A percentile compares a stretch with the other conserved stretches of the same genome.
Conservation (phyloP, 2,329 filamentous ascomycete genomes). For the Penicillium occitanis region DNA sequence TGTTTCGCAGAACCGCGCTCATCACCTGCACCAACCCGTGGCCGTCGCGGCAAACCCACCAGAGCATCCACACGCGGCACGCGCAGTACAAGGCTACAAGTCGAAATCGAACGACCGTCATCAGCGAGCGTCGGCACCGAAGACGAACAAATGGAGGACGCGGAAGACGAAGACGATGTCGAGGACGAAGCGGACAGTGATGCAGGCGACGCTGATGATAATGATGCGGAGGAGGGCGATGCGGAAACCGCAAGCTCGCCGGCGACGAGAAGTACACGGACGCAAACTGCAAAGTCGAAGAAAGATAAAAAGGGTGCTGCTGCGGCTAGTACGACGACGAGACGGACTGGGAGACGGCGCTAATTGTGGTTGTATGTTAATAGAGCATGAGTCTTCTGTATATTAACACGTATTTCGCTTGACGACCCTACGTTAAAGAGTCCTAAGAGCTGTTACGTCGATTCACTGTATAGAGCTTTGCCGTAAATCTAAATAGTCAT, state of each 20-base stretch:
- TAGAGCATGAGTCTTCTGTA: neutral
- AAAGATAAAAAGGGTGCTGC: constrained; percentile 29
- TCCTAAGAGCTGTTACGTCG: neutral
- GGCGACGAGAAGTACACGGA: constrained; percentile 37
- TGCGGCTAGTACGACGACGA: constrained; percentile 9
- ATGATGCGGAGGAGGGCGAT: constrained; percentile 41
- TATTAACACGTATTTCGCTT: neutral
- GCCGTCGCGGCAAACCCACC: constrained; percentile 37
- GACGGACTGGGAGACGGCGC: constrained; percentile 37
- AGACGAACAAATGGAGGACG: constrained; percentile 42
- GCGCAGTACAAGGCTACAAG: constrained; percentile 41
- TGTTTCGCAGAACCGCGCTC: constrained; percentile 41
- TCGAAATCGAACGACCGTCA: constrained; percentile 36
- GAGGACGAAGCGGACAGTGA: constrained; percentile 40
- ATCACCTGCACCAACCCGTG: constrained; percentile 45
- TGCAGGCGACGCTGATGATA: constrained; percentile 30
- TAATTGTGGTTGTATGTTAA: constrained; percentile 22
- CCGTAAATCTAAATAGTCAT: neutral
- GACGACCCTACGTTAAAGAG: neutral
- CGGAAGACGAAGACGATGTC: constrained; percentile 39
- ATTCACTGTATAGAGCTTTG: neutral
- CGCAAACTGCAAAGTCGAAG: constrained; percentile 36
- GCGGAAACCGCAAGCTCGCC: constrained; percentile 38
- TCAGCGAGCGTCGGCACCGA: constrained; percentile 36
- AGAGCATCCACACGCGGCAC: constrained; percentile 37